Evolutionary conservation across 2,329 filamentous ascomycete species (phyloP).

Genomic region (Akanthomyces dipterigenus): DNA sequence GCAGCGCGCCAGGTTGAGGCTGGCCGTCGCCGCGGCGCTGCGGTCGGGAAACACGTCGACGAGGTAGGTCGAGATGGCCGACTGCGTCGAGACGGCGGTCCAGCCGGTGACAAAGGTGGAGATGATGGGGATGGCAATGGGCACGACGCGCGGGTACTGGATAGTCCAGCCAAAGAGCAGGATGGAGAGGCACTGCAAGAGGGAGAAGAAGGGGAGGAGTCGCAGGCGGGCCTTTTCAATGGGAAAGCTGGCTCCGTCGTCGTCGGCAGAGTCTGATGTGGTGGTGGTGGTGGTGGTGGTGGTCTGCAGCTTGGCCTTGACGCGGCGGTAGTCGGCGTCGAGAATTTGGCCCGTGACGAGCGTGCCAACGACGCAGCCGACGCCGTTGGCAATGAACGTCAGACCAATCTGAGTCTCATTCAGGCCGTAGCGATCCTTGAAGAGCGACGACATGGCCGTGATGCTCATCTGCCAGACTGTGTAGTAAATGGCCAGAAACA

Average conservation of each 20-base stretch:
- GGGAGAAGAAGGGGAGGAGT: constrained; percentile 37
- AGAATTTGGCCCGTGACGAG: constrained; percentile 45
- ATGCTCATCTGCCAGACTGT: constrained; percentile 50
- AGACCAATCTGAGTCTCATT: constrained; percentile 39
- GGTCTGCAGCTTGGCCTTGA: constrained; percentile 21
- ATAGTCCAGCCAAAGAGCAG: constrained; percentile 48
- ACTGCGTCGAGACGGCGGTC: constrained; percentile 42
- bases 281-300: background rate
- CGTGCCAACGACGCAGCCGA: constrained; percentile 47
- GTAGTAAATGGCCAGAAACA: constrained; percentile 44
- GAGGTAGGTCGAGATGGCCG: constrained; percentile 43
- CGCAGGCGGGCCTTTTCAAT: constrained; percentile 46
- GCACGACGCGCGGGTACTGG: constrained; percentile 32
- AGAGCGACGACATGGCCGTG: constrained; percentile 44
- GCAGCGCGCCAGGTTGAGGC: constrained; percentile 46
- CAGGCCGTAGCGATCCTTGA: constrained; percentile 36
- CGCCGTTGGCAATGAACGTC: constrained; percentile 48
- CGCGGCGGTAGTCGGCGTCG: constrained; percentile 41
- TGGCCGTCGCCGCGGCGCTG: constrained; percentile 45
- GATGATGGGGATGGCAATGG: constrained; percentile 43
- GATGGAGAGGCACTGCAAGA: constrained; percentile 39
- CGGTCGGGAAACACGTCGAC: constrained; percentile 45
- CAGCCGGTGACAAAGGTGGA: constrained; percentile 46
- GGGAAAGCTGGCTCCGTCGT: constrained; percentile 30
- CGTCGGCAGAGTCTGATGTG: background rate